Base-by-base conservation (phyloP, 2,329 filamentous ascomycete species). In the Zymoseptoria crescenta region DNA sequence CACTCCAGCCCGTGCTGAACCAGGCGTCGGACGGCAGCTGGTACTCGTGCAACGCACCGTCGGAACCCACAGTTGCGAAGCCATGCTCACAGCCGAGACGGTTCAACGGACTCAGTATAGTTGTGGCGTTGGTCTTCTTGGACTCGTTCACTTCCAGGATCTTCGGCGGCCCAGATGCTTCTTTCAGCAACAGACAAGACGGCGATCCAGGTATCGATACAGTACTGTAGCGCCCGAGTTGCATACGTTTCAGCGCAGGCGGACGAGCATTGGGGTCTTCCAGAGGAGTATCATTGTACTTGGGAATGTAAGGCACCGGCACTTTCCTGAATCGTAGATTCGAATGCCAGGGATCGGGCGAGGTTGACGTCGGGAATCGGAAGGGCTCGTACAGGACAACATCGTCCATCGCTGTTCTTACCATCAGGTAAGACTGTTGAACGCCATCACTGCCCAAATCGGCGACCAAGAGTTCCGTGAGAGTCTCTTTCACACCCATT, bases 331-430 rank as follows among this genome's bases (percentile, higher is more conserved):
- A 96, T 57, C 85, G 83, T 9, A 96, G 76, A 7, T 80, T 82
- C 24, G 77, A 75, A 1, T 81, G 76, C 65, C 87, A 80, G 5
- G 57, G 29, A 8, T 58, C 57, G 9, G 50, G 9, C 24, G 27
- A 21, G 3, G 57, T n/a, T 1, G 49, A 45, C n/a, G 49, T 52
- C 27, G 61, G 59, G 76, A 76, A 70, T 49, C 83, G 80, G 66
- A 91, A 87, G 1, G 93, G 91, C 70, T 94, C 86, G 71, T 97
- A 99, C 52, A 97, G 82, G 9, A 88, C 87, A 35, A 97, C 77
- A 69, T 97, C 92, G 64, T 96, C 88, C 60, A 84, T 87, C 8
- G 83, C 81, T 54, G 90, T 90, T 55, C 93, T 88, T 28, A 92
- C 77, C 66, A 97, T 86, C 20, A 99, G 78, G 72, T 96, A 90